These are phyloP conservation scores for Colletotrichum euphorbiae DNA, from an alignment of 2,329 filamentous ascomycete species.

Conservation along the genomic window DNA sequence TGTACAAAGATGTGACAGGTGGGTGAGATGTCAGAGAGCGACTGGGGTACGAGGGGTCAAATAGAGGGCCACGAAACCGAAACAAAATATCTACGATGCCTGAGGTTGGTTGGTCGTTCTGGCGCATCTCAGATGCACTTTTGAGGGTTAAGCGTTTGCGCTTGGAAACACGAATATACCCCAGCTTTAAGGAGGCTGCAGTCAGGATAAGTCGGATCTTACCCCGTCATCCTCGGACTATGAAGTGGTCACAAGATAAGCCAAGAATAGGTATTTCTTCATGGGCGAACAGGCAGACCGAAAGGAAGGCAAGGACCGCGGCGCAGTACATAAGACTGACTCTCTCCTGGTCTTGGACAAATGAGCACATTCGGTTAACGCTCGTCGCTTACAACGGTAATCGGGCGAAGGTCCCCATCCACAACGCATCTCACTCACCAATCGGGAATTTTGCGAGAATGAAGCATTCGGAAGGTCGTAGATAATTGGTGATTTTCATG, in stretches of 20 bases:
- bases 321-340: too few species aligned
- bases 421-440: not conserved
- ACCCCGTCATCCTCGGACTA: not conserved
- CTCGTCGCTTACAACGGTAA: conserved; percentile 4
- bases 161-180: not conserved
- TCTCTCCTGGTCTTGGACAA: not conserved
- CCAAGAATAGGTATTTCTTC: not conserved
- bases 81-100: not conserved
- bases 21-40: not conserved
- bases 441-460: not conserved
- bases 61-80: not conserved
- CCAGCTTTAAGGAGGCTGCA: too few species aligned
- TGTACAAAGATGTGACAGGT: not conserved
- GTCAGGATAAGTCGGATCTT: not conserved
- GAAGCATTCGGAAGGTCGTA: not conserved
- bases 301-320: too few species aligned
- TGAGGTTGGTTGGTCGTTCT: not conserved
- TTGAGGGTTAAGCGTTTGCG: not conserved
- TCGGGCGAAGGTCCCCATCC: conserved; percentile 29
- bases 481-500: not conserved
- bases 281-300: conserved; percentile 23
- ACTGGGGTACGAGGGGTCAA: conserved; percentile 1
- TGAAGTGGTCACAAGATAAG: not conserved
- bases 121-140: not conserved
- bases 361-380: not conserved